phyloP scores from a whole-genome alignment of 371 early-diverging fungal species.

The Cokeromyces recurvatus region DNA sequence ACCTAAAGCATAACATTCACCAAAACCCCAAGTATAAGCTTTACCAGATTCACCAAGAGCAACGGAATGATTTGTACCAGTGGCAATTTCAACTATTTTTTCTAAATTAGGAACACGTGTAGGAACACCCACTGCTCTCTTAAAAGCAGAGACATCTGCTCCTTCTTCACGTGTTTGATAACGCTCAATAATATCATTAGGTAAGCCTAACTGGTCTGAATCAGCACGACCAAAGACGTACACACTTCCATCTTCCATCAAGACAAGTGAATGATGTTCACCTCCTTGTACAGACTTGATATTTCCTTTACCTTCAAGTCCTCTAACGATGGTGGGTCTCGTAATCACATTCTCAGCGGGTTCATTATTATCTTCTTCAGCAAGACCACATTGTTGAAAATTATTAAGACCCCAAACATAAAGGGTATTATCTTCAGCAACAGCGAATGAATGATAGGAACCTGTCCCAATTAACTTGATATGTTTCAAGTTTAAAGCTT shows the following conservation, averaged over 20 bases:
- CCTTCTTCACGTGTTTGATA: conserved; percentile 19
- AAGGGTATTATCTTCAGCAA: conserved; percentile 60
- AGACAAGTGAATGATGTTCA: conserved; percentile 82
- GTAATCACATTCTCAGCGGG: conserved; percentile 34
- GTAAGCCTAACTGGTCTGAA: conserved; percentile 91
- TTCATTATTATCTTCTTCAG: conserved; percentile 32
- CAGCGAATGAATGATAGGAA: conserved; percentile 83
- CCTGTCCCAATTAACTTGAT: conserved; percentile 77
- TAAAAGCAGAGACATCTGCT: conserved; percentile 36
- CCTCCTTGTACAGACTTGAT: conserved; percentile 73
- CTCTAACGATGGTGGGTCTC: conserved; percentile 48
- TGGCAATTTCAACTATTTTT: conserved; percentile 57
- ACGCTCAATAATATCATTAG: conserved; percentile 21
- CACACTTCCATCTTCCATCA: conserved; percentile 70
- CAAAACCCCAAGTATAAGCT: conserved; percentile 93
- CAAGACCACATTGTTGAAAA: conserved; percentile 86
- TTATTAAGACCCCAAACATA: conserved; percentile 96
- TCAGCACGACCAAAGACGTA: conserved; percentile 88
- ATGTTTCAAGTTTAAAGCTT: conserved; percentile 47
- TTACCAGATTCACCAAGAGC: conserved; percentile 66
- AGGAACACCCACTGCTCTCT: conserved; percentile 58
- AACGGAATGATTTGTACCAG: conserved; percentile 88
- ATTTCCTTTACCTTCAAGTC: conserved; percentile 38
- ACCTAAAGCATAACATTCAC: conserved; percentile 71
- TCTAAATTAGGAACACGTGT: conserved; percentile 47